phyloP scores from a whole-genome alignment of 768 basidiomycete species.

The Mrakia blollopis region DNA sequence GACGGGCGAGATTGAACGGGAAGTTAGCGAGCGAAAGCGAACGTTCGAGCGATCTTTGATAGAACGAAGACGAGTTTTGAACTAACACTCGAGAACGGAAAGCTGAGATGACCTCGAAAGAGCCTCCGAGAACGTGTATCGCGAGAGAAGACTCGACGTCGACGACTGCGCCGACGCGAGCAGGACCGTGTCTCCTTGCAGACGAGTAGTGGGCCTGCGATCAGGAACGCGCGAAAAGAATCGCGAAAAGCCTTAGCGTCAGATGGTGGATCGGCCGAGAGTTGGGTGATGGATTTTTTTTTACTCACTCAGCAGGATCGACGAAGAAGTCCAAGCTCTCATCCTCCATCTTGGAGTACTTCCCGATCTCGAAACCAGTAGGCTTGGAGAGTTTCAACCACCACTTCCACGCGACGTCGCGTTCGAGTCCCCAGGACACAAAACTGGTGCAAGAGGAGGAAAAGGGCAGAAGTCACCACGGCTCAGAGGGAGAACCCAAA shows the following conservation, averaged over 20 bases:
- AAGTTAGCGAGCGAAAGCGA: neutral
- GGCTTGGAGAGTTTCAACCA: slow-evolving; percentile 20
- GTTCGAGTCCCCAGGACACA: slow-evolving; percentile 21
- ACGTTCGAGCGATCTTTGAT: too few species aligned
- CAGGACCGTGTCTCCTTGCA: slow-evolving; percentile 24
- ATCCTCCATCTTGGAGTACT: slow-evolving; percentile 22
- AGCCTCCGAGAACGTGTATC: slow-evolving; percentile 28
- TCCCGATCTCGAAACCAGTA: slow-evolving; percentile 11
- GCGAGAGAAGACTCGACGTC: slow-evolving; percentile 16
- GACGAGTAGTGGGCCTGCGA: slow-evolving; percentile 12
- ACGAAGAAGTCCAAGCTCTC: slow-evolving; percentile 24
- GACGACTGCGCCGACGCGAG: slow-evolving; percentile 13
- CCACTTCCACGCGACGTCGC: slow-evolving; percentile 12
- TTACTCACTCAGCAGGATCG: slow-evolving; percentile 27
- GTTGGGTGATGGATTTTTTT: too few species aligned
- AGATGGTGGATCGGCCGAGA: too few species aligned
- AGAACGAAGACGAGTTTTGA: too few species aligned
- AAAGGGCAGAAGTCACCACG: neutral
- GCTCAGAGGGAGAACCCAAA: neutral
- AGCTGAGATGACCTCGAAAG: slow-evolving; percentile 29
- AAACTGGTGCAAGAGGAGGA: neutral
- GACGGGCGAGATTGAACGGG: neutral
- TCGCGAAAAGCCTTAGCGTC: too few species aligned
- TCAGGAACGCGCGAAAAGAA: neutral
- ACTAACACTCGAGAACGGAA: slow-evolving; percentile 17